phyloP scores from a whole-genome alignment of 331 rosid genomes.

The Acacia concinna region DNA sequence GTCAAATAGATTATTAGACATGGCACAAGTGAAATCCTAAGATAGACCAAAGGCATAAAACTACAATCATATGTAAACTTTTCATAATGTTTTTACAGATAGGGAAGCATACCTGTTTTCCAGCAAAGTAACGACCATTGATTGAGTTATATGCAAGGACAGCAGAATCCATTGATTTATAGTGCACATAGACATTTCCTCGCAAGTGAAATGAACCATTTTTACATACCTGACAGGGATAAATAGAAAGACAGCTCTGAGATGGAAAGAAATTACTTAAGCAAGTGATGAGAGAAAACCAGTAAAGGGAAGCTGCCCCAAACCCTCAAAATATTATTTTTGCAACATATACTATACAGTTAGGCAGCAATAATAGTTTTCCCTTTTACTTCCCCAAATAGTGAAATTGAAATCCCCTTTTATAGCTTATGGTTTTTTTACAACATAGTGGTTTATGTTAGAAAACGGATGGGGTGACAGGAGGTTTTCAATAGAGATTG shows the following conservation, averaged over 20 bases:
- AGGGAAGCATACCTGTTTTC: constrained; percentile 66
- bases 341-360: not conserved
- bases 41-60: constrained; percentile 1
- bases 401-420: not conserved
- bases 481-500: not conserved
- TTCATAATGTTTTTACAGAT: constrained; percentile 3
- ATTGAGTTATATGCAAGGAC: constrained; percentile 58
- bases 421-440: not conserved
- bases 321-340: not conserved
- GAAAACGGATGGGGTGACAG: not conserved
- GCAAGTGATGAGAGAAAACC: constrained; percentile 7
- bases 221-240: constrained; percentile 74
- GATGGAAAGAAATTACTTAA: constrained; percentile 19
- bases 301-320: not conserved
- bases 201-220: constrained; percentile 92
- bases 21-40: not conserved
- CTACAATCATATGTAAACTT: constrained; percentile 8
- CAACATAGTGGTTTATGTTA: not conserved
- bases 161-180: constrained; percentile 75
- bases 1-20: not conserved
- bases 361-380: constrained; percentile 13
- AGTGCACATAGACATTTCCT: constrained; percentile 90
- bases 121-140: constrained; percentile 87
- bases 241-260: constrained; percentile 28
- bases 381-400: constrained; percentile 1